These are phyloP conservation scores for Ophiocordyceps camponoti-floridani DNA, from an alignment of 2,329 filamentous ascomycete species.

Conservation along the genomic window DNA sequence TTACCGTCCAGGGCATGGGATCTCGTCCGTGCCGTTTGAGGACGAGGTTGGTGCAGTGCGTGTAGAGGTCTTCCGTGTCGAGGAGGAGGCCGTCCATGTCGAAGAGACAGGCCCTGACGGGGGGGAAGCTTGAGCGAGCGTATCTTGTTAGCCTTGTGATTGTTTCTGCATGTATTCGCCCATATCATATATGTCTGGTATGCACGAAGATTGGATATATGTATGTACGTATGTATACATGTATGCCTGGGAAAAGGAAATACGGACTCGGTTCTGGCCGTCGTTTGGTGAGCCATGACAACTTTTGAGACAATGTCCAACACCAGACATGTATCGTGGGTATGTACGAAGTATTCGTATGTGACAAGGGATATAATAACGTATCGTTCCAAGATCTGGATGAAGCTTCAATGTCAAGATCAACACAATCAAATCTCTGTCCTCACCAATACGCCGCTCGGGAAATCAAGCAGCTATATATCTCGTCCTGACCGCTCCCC, in stretches of 20 bases:
- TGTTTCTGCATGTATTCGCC: too few relatives aligned
- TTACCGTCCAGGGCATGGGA: conserved; percentile 77
- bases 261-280: conserved; percentile 25
- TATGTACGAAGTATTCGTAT: too few relatives aligned
- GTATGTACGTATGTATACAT: background rate
- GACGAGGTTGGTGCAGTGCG: conserved; percentile 63
- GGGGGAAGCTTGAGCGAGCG: conserved; percentile 41
- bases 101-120: conserved; percentile 81
- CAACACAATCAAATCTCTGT: too few relatives aligned
- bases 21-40: conserved; percentile 59
- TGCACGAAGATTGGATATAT: background rate
- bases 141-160: background rate
- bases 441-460: too few relatives aligned
- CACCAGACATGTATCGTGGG: too few relatives aligned
- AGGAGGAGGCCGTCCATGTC: conserved; percentile 97
- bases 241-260: background rate
- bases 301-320: too few relatives aligned
- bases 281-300: conserved; percentile 13
- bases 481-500: too few relatives aligned
- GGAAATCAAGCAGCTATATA: too few relatives aligned
- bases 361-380: too few relatives aligned
- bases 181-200: too few relatives aligned
- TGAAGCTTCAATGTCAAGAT: too few relatives aligned
- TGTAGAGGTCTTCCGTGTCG: conserved; percentile 84
- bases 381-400: too few relatives aligned